Base-by-base conservation (phyloP, 768 basidiomycete species). In the Suillus bovinus region DNA sequence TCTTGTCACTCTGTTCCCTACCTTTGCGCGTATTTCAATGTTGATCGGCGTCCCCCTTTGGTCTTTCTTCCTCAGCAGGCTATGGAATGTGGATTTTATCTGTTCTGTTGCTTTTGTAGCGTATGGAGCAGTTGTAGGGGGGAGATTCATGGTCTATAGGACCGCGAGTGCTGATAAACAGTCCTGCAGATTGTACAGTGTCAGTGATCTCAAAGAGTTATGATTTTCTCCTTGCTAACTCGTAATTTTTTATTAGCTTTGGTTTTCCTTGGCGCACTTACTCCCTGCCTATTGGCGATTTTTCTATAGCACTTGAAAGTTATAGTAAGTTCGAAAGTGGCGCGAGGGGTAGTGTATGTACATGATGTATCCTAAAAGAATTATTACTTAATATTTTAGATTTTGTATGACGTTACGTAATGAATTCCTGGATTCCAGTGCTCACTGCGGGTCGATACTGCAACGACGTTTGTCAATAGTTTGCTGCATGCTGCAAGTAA, bases 1-100 rank as follows among this genome's bases (percentile, higher is more conserved):
- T 0, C 61, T 80, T 33, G 79, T 79, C 8, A 76, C 80, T 55
- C 70, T 71, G 8, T 69, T 72, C 8, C 79, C 79, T 13, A 61
- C 22, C 11, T 39, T 60, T n/a, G 58, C 38, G 16, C 61, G 61
- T n/a, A 24, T 42, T 11, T 59, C 56, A 4, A 61, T 61, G 38
- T 5, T 60, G 61, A 27, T 61, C 7, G 57, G 55, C n/a, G 29
- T 61, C 29, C 61, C 58, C 24, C 36, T 61, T 27, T 61, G 61
- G 61, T 61, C 61, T 4, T 41, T 60, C 29, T 60, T 39, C 33
- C 61, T 61, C 29, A 59, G 61, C 29, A 27, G 38, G n/a, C 41
- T 61, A 2, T 61, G 61, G 61, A 24, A 42, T 17, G 39, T 61
- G 58, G 61, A 61, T 22, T 31, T 10, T 0, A 2, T 36, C 34